These are phyloP conservation scores for Paxillus rubicundulus DNA, from an alignment of 768 basidiomycete genomes.

Conservation along the genomic window DNA sequence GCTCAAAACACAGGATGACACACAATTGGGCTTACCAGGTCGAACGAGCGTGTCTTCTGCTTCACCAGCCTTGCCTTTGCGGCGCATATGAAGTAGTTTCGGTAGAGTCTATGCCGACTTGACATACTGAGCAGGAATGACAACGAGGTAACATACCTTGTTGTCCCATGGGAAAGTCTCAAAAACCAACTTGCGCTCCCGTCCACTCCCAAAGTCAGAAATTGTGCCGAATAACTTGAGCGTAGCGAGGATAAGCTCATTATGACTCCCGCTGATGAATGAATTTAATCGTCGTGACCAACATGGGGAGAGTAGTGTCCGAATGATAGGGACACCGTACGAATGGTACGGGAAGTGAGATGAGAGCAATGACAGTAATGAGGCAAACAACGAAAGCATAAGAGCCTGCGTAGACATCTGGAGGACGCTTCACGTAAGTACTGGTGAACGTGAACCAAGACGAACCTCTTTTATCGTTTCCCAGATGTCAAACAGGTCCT, in stretches of 20 bases:
- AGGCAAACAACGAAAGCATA: slow-evolving; percentile 53
- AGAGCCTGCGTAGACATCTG: slow-evolving; percentile 44
- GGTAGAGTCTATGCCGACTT: slow-evolving; percentile 48
- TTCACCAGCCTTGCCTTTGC: slow-evolving; percentile 48
- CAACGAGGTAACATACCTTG: slow-evolving; percentile 45
- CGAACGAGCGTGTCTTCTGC: slow-evolving; percentile 40
- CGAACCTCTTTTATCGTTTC: slow-evolving; percentile 51
- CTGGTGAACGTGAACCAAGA: not conserved
- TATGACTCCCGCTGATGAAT: slow-evolving; percentile 59
- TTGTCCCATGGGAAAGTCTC: slow-evolving; percentile 79
- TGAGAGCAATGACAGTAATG: slow-evolving; percentile 60
- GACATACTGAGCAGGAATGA: not conserved
- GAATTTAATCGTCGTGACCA: slow-evolving; percentile 58
- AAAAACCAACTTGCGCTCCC: slow-evolving; percentile 57
- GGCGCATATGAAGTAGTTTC: slow-evolving; percentile 68
- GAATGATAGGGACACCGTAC: slow-evolving; percentile 61
- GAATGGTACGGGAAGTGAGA: slow-evolving; percentile 67
- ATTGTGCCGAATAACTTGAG: slow-evolving; percentile 63
- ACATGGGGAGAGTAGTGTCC: slow-evolving; percentile 51
- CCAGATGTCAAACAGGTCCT: slow-evolving; percentile 65
- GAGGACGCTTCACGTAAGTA: not conserved
- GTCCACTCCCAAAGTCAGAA: slow-evolving; percentile 62
- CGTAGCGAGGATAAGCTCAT: slow-evolving; percentile 63
- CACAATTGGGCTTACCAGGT: slow-evolving; percentile 48
- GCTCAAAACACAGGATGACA: not conserved